These are phyloP conservation scores for Aquanectria penicillioides DNA, from an alignment of 2,329 filamentous ascomycete species.

Conservation along the genomic window DNA sequence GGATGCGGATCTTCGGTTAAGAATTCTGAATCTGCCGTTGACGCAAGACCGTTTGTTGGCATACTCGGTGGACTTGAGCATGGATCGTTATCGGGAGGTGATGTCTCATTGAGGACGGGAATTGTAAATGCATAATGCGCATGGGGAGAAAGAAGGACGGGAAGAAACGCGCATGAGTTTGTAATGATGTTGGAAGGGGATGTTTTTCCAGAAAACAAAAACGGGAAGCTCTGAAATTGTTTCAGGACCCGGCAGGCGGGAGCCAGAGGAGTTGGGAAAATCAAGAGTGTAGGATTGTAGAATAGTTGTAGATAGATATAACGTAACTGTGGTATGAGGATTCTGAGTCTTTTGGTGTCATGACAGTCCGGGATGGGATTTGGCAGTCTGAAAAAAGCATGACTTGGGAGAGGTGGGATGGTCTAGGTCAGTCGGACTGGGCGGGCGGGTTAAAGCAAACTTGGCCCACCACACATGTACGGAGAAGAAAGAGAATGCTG, in stretches of 20 bases:
- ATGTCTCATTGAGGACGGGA: constrained; percentile 57
- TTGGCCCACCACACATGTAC: no score
- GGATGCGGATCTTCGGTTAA: constrained; percentile 50
- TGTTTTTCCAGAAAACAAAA: no score
- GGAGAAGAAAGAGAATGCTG: no score
- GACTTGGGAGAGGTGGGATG: no score
- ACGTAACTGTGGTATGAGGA: constrained; percentile 8
- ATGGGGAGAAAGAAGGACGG: background rate
- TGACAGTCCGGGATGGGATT: no score
- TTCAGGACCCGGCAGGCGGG: constrained; percentile 1
- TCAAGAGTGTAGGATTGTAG: constrained; percentile 36
- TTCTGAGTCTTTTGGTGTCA: background rate
- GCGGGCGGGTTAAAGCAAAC: no score
- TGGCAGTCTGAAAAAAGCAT: no score
- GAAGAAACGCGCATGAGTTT: constrained; percentile 21
- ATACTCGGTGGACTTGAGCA: constrained; percentile 76
- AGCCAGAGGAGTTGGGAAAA: constrained; percentile 11
- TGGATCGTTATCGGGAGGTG: constrained; percentile 73
- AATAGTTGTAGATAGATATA: constrained; percentile 37
- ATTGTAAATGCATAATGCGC: constrained; percentile 10
- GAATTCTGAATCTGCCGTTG: constrained; percentile 69
- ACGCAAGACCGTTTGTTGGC: constrained; percentile 78
- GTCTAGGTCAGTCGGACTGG: no score
- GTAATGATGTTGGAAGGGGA: constrained; percentile 32
- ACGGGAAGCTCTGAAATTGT: constrained; percentile 10